These are phyloP conservation scores for Lecanoromycetidae sp. DNA, from an alignment of 2,329 filamentous ascomycete species.

Conservation along the genomic window DNA sequence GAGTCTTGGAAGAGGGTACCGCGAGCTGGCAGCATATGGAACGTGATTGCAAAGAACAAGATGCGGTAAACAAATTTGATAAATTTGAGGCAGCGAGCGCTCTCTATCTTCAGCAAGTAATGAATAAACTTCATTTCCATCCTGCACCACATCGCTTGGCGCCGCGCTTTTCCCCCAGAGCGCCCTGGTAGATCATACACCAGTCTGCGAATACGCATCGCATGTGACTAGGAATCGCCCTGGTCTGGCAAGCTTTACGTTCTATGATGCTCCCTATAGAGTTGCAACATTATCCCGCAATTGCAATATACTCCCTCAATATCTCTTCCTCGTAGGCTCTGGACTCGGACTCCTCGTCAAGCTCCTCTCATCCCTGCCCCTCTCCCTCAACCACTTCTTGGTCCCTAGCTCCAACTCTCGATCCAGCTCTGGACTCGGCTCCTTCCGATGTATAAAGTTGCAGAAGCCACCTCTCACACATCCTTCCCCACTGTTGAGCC, in stretches of 20 bases:
- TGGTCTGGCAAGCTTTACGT: no score
- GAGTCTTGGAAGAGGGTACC: background rate
- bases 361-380: conserved; percentile 74
- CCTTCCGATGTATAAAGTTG: conserved; percentile 98
- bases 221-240: no score
- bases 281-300: background rate
- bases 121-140: background rate
- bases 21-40: background rate
- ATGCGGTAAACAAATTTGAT: no score
- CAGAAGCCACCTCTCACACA: conserved; percentile 95
- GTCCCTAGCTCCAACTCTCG: conserved; percentile 75
- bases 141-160: background rate
- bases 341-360: conserved; percentile 73
- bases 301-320: conserved; percentile 27
- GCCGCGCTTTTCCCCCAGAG: conserved; percentile 8
- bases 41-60: background rate
- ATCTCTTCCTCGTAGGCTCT: conserved; percentile 64
- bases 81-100: no score
- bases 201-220: no score
- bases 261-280: no score
- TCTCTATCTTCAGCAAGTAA: background rate
- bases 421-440: conserved; percentile 79
- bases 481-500: conserved; percentile 85
- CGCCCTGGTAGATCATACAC: no score
- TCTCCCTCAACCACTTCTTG: conserved; percentile 88